Evolutionary conservation across 1,139 yeast genomes (phyloP).

Genomic region (Spathaspora sp.): DNA sequence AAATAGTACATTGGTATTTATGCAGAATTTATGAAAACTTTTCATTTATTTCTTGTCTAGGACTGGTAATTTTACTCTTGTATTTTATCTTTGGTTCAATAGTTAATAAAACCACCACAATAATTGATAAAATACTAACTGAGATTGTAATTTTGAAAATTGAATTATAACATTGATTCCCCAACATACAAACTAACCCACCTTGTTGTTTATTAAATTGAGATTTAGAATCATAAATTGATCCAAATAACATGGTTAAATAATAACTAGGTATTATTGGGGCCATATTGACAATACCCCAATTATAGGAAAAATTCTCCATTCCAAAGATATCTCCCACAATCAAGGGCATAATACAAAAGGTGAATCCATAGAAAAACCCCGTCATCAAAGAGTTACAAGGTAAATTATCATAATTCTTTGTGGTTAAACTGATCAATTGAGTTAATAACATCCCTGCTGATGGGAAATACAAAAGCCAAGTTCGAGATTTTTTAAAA

Average conservation of each 20-base stretch:
- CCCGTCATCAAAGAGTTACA: constrained; percentile 48
- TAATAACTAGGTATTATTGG: constrained; percentile 53
- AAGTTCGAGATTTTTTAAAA: constrained; percentile 41
- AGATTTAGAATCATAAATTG: constrained; percentile 48
- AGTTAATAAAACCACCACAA: constrained; percentile 27
- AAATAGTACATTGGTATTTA: not conserved
- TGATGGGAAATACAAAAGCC: constrained; percentile 49
- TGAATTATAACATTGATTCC: constrained; percentile 43
- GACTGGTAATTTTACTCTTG: not conserved
- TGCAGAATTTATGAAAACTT: constrained; percentile 3
- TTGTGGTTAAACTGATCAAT: constrained; percentile 33
- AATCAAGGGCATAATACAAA: constrained; percentile 58
- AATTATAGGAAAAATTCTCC: constrained; percentile 52
- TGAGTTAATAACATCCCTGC: constrained; percentile 43
- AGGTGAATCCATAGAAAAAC: constrained; percentile 56
- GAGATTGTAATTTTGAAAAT: constrained; percentile 38
- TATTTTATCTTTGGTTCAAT: constrained; percentile 13
- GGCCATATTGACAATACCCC: constrained; percentile 58
- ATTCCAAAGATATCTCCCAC: constrained; percentile 60
- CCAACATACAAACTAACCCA: constrained; percentile 31
- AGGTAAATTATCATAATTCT: constrained; percentile 31
- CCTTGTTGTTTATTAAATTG: constrained; percentile 14
- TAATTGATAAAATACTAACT: constrained; percentile 25
- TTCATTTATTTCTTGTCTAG: not conserved
- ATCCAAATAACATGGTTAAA: constrained; percentile 53